These are phyloP conservation scores for Desmodesmus armatus DNA, from an alignment of 139 green algal genomes.

Conservation along the genomic window DNA sequence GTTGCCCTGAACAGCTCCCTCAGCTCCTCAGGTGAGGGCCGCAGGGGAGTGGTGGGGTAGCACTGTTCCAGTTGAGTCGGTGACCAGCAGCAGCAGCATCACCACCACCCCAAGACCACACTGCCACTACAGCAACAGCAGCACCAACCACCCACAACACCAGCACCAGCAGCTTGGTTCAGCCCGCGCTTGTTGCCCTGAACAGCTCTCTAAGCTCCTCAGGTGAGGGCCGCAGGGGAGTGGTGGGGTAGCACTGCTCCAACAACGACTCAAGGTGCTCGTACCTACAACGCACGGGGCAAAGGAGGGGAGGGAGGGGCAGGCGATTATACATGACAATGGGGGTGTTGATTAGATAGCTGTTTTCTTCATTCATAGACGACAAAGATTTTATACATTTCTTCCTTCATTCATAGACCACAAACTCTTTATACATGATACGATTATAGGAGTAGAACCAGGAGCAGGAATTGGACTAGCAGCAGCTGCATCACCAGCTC, in stretches of 20 bases:
- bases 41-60: conserved; percentile 55
- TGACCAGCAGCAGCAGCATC: background rate
- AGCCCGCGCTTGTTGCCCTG: conserved; percentile 39
- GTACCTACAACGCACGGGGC: conserved; percentile 47
- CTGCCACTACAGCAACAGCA: conserved; percentile 9
- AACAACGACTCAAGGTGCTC: conserved; percentile 55
- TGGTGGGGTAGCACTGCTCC: conserved; percentile 54
- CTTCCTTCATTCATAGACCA: too few relatives aligned
- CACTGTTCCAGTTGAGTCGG: conserved; percentile 48
- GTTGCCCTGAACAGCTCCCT: conserved; percentile 54
- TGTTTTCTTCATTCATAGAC: background rate
- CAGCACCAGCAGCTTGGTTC: background rate
- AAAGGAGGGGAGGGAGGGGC: background rate
- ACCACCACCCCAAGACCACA: too few relatives aligned
- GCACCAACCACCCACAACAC: background rate
- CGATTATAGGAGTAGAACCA: too few relatives aligned
- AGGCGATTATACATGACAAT: background rate
- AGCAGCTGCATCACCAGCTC: too few relatives aligned
- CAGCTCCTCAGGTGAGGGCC: conserved; percentile 54
- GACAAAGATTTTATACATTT: too few relatives aligned
- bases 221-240: conserved; percentile 50
- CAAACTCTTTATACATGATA: too few relatives aligned
- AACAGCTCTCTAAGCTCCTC: conserved; percentile 61
- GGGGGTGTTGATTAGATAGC: background rate
- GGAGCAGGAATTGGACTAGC: too few relatives aligned